Evolutionary conservation across 2,329 filamentous ascomycete genomes (phyloP).

Genomic region (Penicillium rolfsii): DNA sequence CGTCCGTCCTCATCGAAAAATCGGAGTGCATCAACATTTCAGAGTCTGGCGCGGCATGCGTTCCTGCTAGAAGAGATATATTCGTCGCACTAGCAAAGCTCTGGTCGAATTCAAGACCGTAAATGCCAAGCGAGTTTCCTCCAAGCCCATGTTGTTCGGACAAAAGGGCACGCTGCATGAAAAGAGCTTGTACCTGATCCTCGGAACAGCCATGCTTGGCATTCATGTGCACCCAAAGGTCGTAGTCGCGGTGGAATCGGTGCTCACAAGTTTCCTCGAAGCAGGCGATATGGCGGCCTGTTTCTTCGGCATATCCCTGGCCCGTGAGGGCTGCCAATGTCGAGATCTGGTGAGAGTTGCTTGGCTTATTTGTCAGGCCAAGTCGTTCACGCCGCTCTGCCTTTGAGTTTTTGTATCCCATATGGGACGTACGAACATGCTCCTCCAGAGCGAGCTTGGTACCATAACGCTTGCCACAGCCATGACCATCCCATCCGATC

Average conservation of each 20-base stretch:
- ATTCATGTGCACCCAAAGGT: constrained; percentile 61
- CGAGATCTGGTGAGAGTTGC: constrained; percentile 29
- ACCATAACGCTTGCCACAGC: constrained; percentile 75
- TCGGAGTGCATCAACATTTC: not conserved
- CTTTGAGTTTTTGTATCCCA: constrained; percentile 60
- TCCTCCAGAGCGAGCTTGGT: constrained; percentile 80
- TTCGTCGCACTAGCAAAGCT: not conserved
- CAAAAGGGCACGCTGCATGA: constrained; percentile 45
- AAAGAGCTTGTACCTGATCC: constrained; percentile 46
- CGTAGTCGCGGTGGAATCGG: constrained; percentile 61
- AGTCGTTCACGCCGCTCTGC: constrained; percentile 43
- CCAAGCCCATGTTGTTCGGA: constrained; percentile 33
- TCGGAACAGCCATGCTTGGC: constrained; percentile 46
- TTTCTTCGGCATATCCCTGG: constrained; percentile 57
- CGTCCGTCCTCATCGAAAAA: constrained; percentile 3
- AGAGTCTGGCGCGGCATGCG: not conserved
- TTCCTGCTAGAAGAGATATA: not conserved
- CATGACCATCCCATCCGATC: constrained; percentile 65
- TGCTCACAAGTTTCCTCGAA: constrained; percentile 54
- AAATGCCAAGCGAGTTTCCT: constrained; percentile 40
- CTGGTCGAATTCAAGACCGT: constrained; percentile 41
- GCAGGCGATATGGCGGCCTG: constrained; percentile 56
- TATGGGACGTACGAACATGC: constrained; percentile 80
- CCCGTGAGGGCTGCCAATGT: constrained; percentile 58
- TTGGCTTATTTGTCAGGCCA: constrained; percentile 26